These are phyloP conservation scores for Cylindrodendrum hubeiense DNA, from an alignment of 2,329 filamentous ascomycete genomes.

Conservation along the genomic window DNA sequence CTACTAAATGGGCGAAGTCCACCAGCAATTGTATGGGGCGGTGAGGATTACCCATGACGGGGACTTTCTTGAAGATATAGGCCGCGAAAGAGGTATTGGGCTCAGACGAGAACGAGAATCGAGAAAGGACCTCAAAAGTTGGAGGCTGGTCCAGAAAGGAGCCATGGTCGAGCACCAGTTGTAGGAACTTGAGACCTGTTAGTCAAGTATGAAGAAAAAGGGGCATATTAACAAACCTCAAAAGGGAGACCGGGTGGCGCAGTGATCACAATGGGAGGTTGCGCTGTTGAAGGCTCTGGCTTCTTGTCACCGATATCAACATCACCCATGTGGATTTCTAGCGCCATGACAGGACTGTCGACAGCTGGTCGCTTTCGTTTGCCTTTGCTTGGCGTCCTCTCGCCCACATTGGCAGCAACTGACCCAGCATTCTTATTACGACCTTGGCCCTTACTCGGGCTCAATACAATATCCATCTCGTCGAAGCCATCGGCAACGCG, in stretches of 20 bases:
- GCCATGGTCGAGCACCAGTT: slow-evolving; percentile 74
- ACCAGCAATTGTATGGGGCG: slow-evolving; percentile 69
- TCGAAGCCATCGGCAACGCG: slow-evolving; percentile 83
- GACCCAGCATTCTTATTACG: slow-evolving; percentile 55
- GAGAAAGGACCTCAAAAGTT: slow-evolving; percentile 76
- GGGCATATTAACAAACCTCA: slow-evolving; percentile 53
- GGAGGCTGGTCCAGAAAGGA: slow-evolving; percentile 67
- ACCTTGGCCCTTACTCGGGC: slow-evolving; percentile 64
- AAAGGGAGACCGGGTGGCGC: slow-evolving; percentile 54
- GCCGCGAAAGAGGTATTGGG: slow-evolving; percentile 72
- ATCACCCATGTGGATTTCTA: slow-evolving; percentile 65
- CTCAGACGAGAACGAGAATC: slow-evolving; percentile 74
- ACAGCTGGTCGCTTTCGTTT: slow-evolving; percentile 77
- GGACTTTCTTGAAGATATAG: slow-evolving; percentile 76
- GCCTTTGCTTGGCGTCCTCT: slow-evolving; percentile 73
- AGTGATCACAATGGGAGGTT: slow-evolving; percentile 37
- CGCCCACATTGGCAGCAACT: slow-evolving; percentile 58
- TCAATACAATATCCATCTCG: slow-evolving; percentile 68
- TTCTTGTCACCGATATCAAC: slow-evolving; percentile 51
- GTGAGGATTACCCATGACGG: slow-evolving; percentile 63
- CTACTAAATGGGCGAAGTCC: slow-evolving; percentile 73
- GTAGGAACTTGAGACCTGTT: slow-evolving; percentile 63
- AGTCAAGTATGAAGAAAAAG: slow-evolving; percentile 31
- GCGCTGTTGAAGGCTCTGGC: slow-evolving; percentile 27
- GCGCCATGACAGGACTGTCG: slow-evolving; percentile 74